Evolutionary conservation across 352 stramenopile genomes (phyloP).

Genomic region (Phytophthora melonis): DNA sequence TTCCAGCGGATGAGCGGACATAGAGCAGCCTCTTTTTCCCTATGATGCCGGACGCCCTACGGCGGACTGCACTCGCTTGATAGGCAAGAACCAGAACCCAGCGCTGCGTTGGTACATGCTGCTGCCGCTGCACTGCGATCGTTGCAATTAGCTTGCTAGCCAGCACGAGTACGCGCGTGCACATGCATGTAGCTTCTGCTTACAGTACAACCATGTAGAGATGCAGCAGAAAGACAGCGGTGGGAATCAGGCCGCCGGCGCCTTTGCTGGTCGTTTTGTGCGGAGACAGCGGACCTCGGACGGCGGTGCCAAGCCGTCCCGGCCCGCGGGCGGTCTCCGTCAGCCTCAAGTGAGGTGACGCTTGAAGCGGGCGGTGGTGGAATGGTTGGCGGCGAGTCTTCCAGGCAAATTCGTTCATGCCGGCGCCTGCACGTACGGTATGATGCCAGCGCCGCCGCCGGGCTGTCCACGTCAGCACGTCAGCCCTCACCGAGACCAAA

Average conservation of each 20-base stretch:
- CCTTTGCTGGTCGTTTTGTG: conserved; percentile 1
- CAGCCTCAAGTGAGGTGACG: not conserved
- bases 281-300: conserved; percentile 6
- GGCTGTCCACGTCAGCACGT: conserved; percentile 13
- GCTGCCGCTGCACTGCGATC: too few species aligned
- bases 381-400: conserved; percentile 5
- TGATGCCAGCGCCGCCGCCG: not conserved
- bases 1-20: not conserved
- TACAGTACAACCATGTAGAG: not conserved
- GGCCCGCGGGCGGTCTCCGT: not conserved
- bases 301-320: conserved; percentile 8
- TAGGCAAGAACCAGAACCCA: not conserved
- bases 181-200: not conserved
- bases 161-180: not conserved
- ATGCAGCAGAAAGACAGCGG: not conserved
- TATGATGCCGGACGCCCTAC: conserved; percentile 12
- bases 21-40: conserved; percentile 5
- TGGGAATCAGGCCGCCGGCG: not conserved
- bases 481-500: not conserved
- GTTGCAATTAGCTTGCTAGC: not conserved
- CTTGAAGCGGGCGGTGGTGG: not conserved
- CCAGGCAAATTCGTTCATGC: not conserved
- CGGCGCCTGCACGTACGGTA: not conserved
- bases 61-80: conserved; percentile 23
- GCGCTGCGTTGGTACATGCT: not conserved